phyloP scores from a whole-genome alignment of 352 stramenopile genomes.

The Globisporangium echinulatum region DNA sequence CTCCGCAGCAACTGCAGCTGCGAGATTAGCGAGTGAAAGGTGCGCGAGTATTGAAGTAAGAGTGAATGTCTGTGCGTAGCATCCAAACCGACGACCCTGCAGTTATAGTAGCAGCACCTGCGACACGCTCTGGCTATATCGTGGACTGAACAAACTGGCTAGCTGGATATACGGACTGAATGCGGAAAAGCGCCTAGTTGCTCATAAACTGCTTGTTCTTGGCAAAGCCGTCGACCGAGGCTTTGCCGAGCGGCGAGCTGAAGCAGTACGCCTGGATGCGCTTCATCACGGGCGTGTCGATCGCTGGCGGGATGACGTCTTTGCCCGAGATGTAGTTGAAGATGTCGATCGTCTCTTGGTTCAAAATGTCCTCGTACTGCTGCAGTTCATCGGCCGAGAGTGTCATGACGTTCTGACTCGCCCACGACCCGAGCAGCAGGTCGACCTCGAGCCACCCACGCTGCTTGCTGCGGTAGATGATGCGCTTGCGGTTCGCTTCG shows the following conservation, averaged over 20 bases:
- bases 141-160: no score
- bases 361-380: conserved; percentile 95
- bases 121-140: no score
- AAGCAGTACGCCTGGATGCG: conserved; percentile 89
- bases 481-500: conserved; percentile 82
- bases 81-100: no score
- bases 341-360: conserved; percentile 97
- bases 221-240: conserved; percentile 61
- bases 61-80: no score
- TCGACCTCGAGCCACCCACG: conserved; percentile 95
- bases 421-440: conserved; percentile 92
- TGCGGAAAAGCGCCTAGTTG: conserved; percentile 33
- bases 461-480: conserved; percentile 95
- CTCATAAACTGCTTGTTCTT: conserved; percentile 85
- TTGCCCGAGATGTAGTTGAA: conserved; percentile 96
- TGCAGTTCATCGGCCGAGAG: conserved; percentile 80
- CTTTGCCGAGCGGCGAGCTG: conserved; percentile 87
- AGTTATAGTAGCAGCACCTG: no score
- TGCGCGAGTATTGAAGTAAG: no score
- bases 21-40: no score
- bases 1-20: no score
- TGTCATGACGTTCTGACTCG: conserved; percentile 85
- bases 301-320: conserved; percentile 63
- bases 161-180: no score
- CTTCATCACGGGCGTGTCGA: conserved; percentile 89